phyloP scores from a whole-genome alignment of 441 rosid species.

The Pelargonium australe region DNA sequence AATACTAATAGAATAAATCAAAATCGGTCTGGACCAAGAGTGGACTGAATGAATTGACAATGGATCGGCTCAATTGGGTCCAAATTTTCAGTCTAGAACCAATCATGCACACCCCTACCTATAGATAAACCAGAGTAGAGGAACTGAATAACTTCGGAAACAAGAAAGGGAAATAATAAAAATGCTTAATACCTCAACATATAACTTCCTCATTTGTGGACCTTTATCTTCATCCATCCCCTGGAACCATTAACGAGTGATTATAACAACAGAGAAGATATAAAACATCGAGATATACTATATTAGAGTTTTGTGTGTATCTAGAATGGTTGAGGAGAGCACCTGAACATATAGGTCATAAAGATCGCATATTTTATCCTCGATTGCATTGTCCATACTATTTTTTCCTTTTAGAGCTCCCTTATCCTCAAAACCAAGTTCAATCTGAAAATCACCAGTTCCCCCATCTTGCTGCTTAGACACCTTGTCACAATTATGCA shows the following conservation, averaged over 20 bases:
- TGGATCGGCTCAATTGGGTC: too few species aligned
- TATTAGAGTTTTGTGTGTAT: slow-evolving; percentile 5
- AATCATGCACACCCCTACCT: too few species aligned
- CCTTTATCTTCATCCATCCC: slow-evolving; percentile 37
- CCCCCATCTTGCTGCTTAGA: slow-evolving; percentile 19
- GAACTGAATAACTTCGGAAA: neutral
- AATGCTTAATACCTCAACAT: slow-evolving; percentile 27
- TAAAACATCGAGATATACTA: slow-evolving; percentile 2
- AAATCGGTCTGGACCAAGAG: too few species aligned
- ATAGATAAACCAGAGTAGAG: too few species aligned
- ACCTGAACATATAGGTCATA: slow-evolving; percentile 39
- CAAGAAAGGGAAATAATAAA: neutral
- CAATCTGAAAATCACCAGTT: slow-evolving; percentile 21
- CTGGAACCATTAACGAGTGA: slow-evolving; percentile 18
- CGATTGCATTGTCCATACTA: slow-evolving; percentile 26
- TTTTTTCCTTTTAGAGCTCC: slow-evolving; percentile 17
- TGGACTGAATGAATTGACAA: too few species aligned
- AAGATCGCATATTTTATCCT: slow-evolving; percentile 41
- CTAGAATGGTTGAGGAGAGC: slow-evolving; percentile 5
- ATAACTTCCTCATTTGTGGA: slow-evolving; percentile 34
- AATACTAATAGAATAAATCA: too few species aligned
- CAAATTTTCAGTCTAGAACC: too few species aligned
- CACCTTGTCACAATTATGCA: slow-evolving; percentile 17
- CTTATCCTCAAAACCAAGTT: slow-evolving; percentile 19
- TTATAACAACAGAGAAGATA: neutral